These are phyloP conservation scores for Smallanthus sonchifolius DNA, from an alignment of 129 eudicot species.

Conservation along the genomic window DNA sequence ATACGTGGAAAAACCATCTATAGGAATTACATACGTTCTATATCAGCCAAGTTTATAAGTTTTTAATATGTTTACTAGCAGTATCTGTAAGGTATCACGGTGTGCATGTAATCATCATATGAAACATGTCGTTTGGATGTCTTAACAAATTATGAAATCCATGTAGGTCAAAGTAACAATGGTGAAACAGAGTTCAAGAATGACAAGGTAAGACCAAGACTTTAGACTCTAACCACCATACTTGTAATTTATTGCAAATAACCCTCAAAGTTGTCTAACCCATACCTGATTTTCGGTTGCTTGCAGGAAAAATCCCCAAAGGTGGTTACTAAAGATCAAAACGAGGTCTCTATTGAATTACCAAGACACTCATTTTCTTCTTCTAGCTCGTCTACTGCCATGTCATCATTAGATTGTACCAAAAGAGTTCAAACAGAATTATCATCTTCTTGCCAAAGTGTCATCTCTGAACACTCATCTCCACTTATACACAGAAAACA, in stretches of 20 bases:
- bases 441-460: slow-evolving; percentile 35
- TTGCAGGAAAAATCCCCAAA: slow-evolving; percentile 39
- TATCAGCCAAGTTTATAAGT: background rate
- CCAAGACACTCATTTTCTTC: slow-evolving; percentile 64
- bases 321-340: slow-evolving; percentile 39
- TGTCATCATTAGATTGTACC: slow-evolving; percentile 48
- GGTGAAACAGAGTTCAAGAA: slow-evolving; percentile 31
- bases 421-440: slow-evolving; percentile 37
- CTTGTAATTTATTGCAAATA: background rate
- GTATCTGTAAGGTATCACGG: background rate
- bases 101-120: slow-evolving; percentile 1
- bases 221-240: slow-evolving; percentile 6
- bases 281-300: slow-evolving; percentile 3
- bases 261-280: background rate
- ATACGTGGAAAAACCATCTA: background rate
- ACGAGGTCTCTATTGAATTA: slow-evolving; percentile 46
- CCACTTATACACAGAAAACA: slow-evolving; percentile 29
- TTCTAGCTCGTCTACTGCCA: slow-evolving; percentile 49
- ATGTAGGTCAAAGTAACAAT: slow-evolving; percentile 37
- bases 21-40: background rate
- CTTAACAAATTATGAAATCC: background rate
- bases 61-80: background rate
- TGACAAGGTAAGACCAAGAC: slow-evolving; percentile 35
- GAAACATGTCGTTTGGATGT: background rate
- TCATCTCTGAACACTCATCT: slow-evolving; percentile 37